Conservation (phyloP, 345 rosid genomes). For the Murraya koenigii region DNA sequence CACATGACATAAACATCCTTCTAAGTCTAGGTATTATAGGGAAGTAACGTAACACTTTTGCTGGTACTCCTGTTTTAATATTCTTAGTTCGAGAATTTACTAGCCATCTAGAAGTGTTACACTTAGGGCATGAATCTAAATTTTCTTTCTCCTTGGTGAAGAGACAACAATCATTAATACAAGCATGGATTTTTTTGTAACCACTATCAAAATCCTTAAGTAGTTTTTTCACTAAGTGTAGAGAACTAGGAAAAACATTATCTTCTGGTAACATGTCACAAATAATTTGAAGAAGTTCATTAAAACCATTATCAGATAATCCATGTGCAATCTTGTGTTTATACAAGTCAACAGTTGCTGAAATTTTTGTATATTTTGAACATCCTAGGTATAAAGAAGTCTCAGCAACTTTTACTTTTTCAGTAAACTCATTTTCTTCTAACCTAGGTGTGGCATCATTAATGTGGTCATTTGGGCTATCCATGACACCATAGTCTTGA, state of each 20-base stretch:
- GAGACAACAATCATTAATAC: not conserved
- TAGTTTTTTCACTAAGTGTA: not conserved
- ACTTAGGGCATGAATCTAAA: not conserved
- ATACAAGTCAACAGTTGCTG: not conserved
- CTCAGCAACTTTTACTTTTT: not conserved
- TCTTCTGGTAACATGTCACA: not conserved
- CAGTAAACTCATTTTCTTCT: not conserved
- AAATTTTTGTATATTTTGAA: not conserved
- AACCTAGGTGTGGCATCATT: not conserved
- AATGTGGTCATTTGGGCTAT: not conserved
- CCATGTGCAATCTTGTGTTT: not conserved
- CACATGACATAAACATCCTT: not conserved
- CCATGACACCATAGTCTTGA: not conserved
- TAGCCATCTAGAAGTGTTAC: not conserved
- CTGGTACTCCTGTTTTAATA: not conserved
- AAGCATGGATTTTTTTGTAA: not conserved
- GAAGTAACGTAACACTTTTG: not conserved
- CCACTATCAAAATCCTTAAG: not conserved
- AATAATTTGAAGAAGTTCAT: not conserved
- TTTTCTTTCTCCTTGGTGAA: not conserved
- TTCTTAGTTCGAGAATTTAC: not conserved
- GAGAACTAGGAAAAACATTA: not conserved
- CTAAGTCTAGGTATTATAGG: not conserved
- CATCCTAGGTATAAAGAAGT: not conserved
- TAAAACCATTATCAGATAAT: not conserved